Conservation (phyloP, 208 protist species). For the Leishmania turanica region DNA sequence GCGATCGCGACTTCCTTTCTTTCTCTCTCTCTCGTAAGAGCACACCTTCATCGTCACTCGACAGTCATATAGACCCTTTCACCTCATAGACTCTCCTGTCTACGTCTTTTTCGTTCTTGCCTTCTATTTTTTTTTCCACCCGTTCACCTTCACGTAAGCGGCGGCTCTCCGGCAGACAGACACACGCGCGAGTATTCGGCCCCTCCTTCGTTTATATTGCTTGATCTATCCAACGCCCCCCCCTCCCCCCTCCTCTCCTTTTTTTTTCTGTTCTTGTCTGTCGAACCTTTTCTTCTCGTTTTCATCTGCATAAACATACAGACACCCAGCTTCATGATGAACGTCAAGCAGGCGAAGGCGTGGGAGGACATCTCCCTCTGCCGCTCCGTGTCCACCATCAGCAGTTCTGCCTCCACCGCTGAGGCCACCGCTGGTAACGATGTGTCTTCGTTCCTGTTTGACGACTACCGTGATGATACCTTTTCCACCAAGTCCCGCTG, state of each 20-base stretch:
- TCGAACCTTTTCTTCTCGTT: background rate
- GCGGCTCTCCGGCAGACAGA: background rate
- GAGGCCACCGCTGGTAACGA: constrained; percentile 79
- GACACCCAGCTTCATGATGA: background rate
- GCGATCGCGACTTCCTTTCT: background rate
- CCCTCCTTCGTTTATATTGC: background rate
- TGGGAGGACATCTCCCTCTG: constrained; percentile 29
- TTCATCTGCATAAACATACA: background rate
- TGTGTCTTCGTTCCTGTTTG: constrained; percentile 58
- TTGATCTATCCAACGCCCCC: background rate
- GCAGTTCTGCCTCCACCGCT: constrained; percentile 59
- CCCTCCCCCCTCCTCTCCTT: too few species aligned
- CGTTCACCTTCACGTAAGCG: background rate
- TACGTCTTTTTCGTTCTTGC: background rate
- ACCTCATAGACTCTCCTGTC: constrained; percentile 1
- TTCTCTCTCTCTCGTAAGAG: background rate
- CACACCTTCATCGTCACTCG: background rate
- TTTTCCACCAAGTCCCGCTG: constrained; percentile 23
- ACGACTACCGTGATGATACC: constrained; percentile 44
- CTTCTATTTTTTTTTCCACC: background rate
- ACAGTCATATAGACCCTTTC: background rate
- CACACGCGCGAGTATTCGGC: background rate
- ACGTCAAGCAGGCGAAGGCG: background rate
- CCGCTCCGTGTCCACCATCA: constrained; percentile 34
- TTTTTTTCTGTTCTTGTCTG: background rate